These are phyloP conservation scores for Exophiala viscosa DNA, from an alignment of 2,329 filamentous ascomycete genomes.

Conservation along the genomic window DNA sequence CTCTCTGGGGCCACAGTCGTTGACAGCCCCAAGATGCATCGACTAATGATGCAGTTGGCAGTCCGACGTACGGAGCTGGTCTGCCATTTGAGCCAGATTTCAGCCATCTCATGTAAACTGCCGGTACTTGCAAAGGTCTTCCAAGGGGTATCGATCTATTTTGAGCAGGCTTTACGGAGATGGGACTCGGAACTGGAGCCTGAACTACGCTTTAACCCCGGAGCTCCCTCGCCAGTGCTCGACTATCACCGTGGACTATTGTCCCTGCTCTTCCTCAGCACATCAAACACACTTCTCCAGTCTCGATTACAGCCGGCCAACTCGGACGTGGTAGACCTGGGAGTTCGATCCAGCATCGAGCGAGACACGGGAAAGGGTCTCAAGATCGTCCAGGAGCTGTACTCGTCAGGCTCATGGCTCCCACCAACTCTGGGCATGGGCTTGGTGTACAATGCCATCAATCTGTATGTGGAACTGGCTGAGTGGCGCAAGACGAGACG, in stretches of 20 bases:
- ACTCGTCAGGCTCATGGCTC: neutral
- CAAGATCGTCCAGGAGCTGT: neutral
- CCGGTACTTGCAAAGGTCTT: too few relatives aligned
- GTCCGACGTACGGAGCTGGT: neutral
- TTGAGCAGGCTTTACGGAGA: neutral
- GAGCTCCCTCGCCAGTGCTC: neutral
- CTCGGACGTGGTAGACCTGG: neutral
- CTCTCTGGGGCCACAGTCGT: neutral
- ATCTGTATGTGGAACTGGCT: neutral
- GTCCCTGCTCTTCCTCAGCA: slow-evolving; percentile 1
- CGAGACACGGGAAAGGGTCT: neutral
- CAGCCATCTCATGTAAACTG: too few relatives aligned
- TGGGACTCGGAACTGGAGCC: neutral
- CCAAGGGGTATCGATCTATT: neutral
- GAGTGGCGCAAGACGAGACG: neutral
- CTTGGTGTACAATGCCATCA: slow-evolving; percentile 2
- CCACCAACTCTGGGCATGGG: slow-evolving; percentile 4
- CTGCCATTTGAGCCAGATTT: neutral
- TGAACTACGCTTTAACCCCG: neutral
- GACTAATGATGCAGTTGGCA: neutral
- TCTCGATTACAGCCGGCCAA: neutral
- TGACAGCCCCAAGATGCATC: neutral
- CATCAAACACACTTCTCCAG: slow-evolving; percentile 1
- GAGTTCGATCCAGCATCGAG: slow-evolving; percentile 1
- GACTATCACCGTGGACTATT: neutral